phyloP scores from a whole-genome alignment of 2,329 filamentous ascomycete genomes.

The Incumbomyces delicatus region DNA sequence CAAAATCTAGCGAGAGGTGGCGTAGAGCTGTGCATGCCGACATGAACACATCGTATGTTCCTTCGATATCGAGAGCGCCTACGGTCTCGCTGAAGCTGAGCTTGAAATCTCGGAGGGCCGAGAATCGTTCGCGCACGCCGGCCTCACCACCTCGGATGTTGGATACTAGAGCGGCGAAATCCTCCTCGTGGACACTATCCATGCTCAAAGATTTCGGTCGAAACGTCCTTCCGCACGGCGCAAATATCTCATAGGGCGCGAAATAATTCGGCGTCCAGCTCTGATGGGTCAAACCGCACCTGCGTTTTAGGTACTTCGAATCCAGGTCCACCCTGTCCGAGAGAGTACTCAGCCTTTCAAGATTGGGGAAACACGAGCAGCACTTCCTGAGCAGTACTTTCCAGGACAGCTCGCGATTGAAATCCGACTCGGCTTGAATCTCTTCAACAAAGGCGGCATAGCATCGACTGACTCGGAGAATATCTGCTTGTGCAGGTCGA shows the following conservation, averaged over 20 bases:
- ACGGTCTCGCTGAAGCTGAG: constrained; percentile 8
- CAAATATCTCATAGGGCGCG: constrained; percentile 5
- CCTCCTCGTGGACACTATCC: constrained; percentile 1
- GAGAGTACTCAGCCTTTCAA: constrained; percentile 1
- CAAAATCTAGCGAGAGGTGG: background rate
- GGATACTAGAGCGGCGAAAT: constrained; percentile 3
- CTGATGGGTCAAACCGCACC: constrained; percentile 4
- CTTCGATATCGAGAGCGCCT: background rate
- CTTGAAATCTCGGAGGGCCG: background rate
- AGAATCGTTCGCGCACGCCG: background rate
- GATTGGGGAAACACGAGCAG: constrained; percentile 4
- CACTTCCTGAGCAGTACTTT: background rate
- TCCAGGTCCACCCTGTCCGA: background rate
- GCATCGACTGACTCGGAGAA: constrained; percentile 1
- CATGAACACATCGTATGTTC: constrained; percentile 2
- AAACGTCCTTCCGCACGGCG: background rate
- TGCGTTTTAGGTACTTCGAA: constrained; percentile 1
- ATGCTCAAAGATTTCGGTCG: constrained; percentile 1
- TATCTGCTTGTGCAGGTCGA: background rate
- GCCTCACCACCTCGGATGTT: background rate
- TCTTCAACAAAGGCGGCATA: constrained; percentile 5
- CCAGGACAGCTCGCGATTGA: constrained; percentile 4
- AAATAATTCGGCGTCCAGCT: constrained; percentile 5
- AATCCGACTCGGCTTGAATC: background rate
- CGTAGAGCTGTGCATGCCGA: background rate